A percentile compares a stretch with the other conserved stretches of the same genome.
Conservation (phyloP, 164 flowering plant genomes). For the Magnolia sinica region DNA sequence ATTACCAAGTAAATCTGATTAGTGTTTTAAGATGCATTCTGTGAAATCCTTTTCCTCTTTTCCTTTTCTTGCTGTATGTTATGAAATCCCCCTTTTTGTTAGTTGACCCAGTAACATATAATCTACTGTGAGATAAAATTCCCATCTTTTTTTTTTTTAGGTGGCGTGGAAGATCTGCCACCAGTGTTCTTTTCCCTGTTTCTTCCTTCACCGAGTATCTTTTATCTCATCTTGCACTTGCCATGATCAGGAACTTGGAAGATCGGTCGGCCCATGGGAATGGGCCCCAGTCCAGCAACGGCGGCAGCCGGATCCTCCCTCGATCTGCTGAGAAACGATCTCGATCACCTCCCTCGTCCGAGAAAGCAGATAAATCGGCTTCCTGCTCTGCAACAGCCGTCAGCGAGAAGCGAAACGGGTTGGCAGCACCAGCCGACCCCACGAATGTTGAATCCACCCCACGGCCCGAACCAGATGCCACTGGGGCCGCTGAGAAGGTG, state of each 20-base stretch:
- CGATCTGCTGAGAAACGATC: slow-evolving; percentile 24
- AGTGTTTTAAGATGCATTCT: background rate
- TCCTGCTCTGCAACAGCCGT: background rate
- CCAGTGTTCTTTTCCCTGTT: background rate
- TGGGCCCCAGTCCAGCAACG: slow-evolving; percentile 14
- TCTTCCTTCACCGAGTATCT: background rate
- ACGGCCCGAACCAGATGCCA: slow-evolving; percentile 8
- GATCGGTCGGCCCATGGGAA: slow-evolving; percentile 18
- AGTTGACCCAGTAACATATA: background rate
- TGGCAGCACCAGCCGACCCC: slow-evolving; percentile 1
- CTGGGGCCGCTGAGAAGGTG: slow-evolving; percentile 21
- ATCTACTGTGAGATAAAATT: background rate
- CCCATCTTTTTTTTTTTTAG: background rate
- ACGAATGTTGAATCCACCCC: slow-evolving; percentile 9
- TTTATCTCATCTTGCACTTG: background rate
- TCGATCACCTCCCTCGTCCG: slow-evolving; percentile 16
- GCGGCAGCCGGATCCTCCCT: slow-evolving; percentile 3
- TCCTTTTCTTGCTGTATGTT: background rate
- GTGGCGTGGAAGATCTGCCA: background rate
- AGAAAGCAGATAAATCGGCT: slow-evolving; percentile 14
- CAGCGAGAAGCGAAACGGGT: slow-evolving; percentile 13
- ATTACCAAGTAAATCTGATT: too few species aligned
- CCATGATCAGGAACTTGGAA: slow-evolving; percentile 24
- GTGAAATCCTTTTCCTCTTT: background rate
- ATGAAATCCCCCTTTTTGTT: background rate